A percentile compares a stretch with the other conserved stretches of the same genome.
These are phyloP conservation scores for Coniochaeta sp. DNA, from an alignment of 2,329 filamentous ascomycete species.

Conservation along the genomic window DNA sequence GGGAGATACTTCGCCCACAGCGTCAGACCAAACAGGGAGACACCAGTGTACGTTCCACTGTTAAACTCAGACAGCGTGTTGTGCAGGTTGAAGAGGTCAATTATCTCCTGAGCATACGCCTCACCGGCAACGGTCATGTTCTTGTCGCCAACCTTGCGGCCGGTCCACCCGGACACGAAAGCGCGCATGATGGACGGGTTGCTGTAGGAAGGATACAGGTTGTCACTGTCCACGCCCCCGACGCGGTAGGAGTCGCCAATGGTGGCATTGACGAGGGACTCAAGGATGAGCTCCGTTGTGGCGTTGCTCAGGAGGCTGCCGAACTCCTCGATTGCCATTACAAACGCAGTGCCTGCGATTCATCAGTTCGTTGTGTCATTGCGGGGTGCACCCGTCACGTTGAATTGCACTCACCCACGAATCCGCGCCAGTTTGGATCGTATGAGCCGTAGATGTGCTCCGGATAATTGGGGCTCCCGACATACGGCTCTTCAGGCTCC, in stretches of 20 bases:
- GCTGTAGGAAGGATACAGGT: conserved; percentile 55
- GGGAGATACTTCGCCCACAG: conserved; percentile 56
- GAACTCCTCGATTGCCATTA: conserved; percentile 54
- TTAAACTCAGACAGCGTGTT: conserved; percentile 58
- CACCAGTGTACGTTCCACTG: conserved; percentile 55
- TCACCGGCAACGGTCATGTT: conserved; percentile 56
- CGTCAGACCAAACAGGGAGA: conserved; percentile 51
- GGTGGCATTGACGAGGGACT: conserved; percentile 46
- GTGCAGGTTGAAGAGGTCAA: conserved; percentile 47
- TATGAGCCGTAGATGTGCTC: conserved; percentile 50
- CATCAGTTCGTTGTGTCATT: too few species aligned
- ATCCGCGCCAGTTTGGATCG: conserved; percentile 61
- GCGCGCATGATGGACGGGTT: conserved; percentile 58
- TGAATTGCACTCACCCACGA: too few species aligned
- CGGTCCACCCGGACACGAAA: conserved; percentile 52
- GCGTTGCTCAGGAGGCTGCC: conserved; percentile 31
- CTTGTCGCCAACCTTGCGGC: conserved; percentile 40
- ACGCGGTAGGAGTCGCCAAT: conserved; percentile 56
- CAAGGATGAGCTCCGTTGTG: conserved; percentile 37
- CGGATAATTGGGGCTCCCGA: conserved; percentile 44
- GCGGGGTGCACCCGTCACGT: too few species aligned
- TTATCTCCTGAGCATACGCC: conserved; percentile 44
- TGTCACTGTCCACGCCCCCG: conserved; percentile 52
- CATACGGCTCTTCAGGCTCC: conserved; percentile 49
- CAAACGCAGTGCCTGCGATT: conserved; percentile 51